These are phyloP conservation scores for Sporothrix brunneoviolacea DNA, from an alignment of 2,329 filamentous ascomycete genomes.

Conservation along the genomic window DNA sequence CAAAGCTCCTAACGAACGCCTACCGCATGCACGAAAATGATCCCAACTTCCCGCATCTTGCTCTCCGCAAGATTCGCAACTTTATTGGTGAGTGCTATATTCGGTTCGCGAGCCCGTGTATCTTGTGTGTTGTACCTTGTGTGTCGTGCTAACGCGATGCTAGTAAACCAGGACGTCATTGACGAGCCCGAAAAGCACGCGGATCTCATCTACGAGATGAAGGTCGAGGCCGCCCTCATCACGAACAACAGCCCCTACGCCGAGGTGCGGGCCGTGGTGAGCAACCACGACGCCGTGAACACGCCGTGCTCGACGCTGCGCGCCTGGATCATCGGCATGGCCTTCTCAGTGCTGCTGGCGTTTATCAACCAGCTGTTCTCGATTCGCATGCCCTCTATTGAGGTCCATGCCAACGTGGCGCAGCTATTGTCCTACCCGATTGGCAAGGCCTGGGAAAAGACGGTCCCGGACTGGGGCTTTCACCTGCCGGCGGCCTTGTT, in stretches of 20 bases:
- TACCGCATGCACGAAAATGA: slow-evolving; percentile 36
- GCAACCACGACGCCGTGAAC: slow-evolving; percentile 47
- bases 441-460: slow-evolving; percentile 43
- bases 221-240: slow-evolving; percentile 47
- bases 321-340: slow-evolving; percentile 47
- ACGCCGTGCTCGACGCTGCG: slow-evolving; percentile 49
- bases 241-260: slow-evolving; percentile 52
- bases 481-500: slow-evolving; percentile 21
- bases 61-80: slow-evolving; percentile 34
- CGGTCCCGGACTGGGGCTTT: slow-evolving; percentile 45
- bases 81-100: slow-evolving; percentile 28
- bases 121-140: too few relatives aligned
- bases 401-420: slow-evolving; percentile 48
- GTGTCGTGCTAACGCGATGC: too few relatives aligned
- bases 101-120: too few relatives aligned
- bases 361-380: slow-evolving; percentile 51
- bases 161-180: slow-evolving; percentile 38
- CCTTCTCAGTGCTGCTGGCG: slow-evolving; percentile 28
- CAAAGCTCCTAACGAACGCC: slow-evolving; percentile 7
- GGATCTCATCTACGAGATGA: slow-evolving; percentile 40
- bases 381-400: slow-evolving; percentile 49
- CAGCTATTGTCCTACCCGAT: slow-evolving; percentile 51
- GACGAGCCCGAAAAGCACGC: slow-evolving; percentile 38
- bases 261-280: slow-evolving; percentile 50
- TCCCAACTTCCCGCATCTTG: slow-evolving; percentile 39